Base-by-base conservation (phyloP, 345 rosid species). In the Erodium maritimum region DNA sequence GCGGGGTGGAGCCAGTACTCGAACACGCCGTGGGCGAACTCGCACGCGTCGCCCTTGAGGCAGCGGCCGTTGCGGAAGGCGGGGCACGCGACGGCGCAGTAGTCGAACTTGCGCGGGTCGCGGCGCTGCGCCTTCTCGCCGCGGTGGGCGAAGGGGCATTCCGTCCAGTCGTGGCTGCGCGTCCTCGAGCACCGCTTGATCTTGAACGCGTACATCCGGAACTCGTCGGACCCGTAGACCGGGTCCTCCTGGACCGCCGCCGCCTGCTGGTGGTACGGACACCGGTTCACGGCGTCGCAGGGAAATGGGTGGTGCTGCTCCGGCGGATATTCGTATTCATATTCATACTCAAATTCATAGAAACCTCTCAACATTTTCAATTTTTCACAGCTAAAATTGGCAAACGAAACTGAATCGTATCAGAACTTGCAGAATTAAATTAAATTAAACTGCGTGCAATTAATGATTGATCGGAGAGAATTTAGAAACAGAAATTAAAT, bases 101-200 rank as follows among this genome's bases (percentile, higher is more conserved):
- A 91, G 21, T 64, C 73, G 62, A 75, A 61, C 65, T 68, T 78
- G 12, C 88, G 82, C 17, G 96, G 98, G 62, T 91, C 98, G 11
- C 96, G 79, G 10, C 98, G 88, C 67, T 83, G 85, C 17, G 98
- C 96, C 74, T 84, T 91, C 76, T 91, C 98, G 12, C 93, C 88
- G 0, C 84, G 84, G 73, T 86, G 98, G 0, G 95, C 93, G 68
- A 75, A 91, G 1, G 98, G 98, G 56, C 98, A 86, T 51, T 88
- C 87, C 0, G 86, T 91, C 98, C 95, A 88, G 81, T 91, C 95
- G 71, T 88, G 98, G 72, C 86, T 76, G 9, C 83, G 71, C 21
- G 75, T 82, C 25, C 90, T 71, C 1, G 82, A 74, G 70, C 98
- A 91, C 6, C 84, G 71, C 64, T 77, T 82, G 70, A 91, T 81